A percentile compares a stretch with the other conserved stretches of the same genome.
These are phyloP conservation scores for Potentilla sterilis DNA, from an alignment of 306 rosid species.

Conservation along the genomic window DNA sequence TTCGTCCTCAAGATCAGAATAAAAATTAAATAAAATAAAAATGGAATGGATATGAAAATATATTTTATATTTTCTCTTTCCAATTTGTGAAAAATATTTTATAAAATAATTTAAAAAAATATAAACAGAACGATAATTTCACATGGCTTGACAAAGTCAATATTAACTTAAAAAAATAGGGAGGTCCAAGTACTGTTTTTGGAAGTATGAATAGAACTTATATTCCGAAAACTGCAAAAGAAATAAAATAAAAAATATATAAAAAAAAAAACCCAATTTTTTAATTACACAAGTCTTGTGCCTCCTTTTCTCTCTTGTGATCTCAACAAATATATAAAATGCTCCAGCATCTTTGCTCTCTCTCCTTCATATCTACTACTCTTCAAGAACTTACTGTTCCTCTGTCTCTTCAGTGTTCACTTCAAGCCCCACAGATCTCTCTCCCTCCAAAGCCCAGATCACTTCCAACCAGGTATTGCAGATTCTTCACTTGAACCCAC, in stretches of 20 bases:
- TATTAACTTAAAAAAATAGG: too few species aligned
- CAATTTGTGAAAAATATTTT: too few species aligned
- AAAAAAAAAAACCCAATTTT: not conserved
- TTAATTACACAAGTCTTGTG: not conserved
- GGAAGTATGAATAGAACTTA: too few species aligned
- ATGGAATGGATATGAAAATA: too few species aligned
- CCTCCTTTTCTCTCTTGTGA: conserved; percentile 35
- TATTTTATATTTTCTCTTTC: too few species aligned
- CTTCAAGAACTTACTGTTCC: conserved; percentile 16
- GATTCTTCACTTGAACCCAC: conserved; percentile 11
- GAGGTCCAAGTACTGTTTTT: too few species aligned
- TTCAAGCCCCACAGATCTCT: conserved; percentile 25
- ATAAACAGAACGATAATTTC: too few species aligned
- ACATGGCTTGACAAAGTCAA: too few species aligned
- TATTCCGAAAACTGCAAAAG: not conserved
- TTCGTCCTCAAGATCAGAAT: too few species aligned
- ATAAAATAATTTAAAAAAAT: too few species aligned
- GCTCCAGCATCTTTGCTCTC: conserved; percentile 37
- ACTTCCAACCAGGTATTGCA: conserved; percentile 41
- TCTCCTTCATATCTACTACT: conserved; percentile 13
- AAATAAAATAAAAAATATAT: too few species aligned
- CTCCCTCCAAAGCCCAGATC: conserved; percentile 31
- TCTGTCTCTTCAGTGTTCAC: conserved; percentile 13
- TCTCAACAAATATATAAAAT: conserved; percentile 36
- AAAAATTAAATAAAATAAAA: too few species aligned